phyloP scores from a whole-genome alignment of 2,329 filamentous ascomycete genomes.

The Penicillium crustosum region DNA sequence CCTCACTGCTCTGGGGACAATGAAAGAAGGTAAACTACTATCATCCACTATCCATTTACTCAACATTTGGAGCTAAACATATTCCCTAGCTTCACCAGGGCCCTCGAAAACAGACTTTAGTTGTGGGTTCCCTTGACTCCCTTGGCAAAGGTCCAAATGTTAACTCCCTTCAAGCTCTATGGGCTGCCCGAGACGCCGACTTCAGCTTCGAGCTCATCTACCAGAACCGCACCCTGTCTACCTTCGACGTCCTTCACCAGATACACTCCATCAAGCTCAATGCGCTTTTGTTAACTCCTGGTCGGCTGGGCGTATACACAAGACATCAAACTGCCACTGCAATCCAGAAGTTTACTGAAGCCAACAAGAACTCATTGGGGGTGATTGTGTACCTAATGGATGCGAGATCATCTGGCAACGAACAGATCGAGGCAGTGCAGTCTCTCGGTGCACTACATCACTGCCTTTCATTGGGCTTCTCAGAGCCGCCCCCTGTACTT shows the following conservation, averaged over 20 bases:
- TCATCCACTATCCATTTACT: neutral
- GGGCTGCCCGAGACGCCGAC: neutral
- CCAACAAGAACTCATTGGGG: neutral
- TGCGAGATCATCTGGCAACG: neutral
- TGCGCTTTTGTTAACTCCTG: neutral
- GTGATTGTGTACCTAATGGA: slow-evolving; percentile 4
- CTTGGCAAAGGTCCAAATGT: neutral
- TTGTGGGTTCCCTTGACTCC: neutral
- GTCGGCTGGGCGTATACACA: neutral
- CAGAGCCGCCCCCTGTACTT: neutral
- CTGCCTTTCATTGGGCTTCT: neutral
- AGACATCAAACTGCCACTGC: neutral
- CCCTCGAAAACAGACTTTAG: neutral
- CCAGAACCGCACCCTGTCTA: neutral
- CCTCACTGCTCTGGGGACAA: neutral
- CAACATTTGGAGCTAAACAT: neutral
- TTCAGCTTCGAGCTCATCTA: neutral
- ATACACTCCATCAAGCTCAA: neutral
- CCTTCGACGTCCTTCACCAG: neutral
- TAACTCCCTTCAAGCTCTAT: neutral
- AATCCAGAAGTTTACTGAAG: neutral
- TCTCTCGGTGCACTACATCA: slow-evolving; percentile 3
- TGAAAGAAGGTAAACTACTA: neutral
- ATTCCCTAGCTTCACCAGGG: neutral
- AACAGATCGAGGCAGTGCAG: neutral